phyloP scores from a whole-genome alignment of 306 rosid genomes.

The Morella rubra region DNA sequence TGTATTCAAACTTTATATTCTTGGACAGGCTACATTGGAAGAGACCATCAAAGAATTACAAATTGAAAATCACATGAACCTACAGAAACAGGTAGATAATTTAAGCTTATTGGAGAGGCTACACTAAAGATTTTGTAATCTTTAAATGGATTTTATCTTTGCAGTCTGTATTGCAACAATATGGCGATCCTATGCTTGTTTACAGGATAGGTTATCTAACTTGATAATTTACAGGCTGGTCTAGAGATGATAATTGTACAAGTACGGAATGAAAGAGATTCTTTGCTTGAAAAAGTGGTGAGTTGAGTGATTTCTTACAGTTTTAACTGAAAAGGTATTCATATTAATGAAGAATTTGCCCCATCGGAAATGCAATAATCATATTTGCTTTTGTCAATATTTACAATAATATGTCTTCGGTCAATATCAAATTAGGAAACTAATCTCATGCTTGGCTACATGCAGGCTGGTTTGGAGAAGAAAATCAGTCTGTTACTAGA shows the following conservation, averaged over 20 bases:
- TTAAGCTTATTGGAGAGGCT: slow-evolving; percentile 14
- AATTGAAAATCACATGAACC: slow-evolving; percentile 37
- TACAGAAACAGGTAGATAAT: slow-evolving; percentile 51
- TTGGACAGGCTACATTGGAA: slow-evolving; percentile 45
- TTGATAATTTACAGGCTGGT: slow-evolving; percentile 45
- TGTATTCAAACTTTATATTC: background rate
- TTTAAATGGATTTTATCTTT: slow-evolving; percentile 11
- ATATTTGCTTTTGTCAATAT: background rate
- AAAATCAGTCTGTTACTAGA: slow-evolving; percentile 40
- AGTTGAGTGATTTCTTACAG: background rate
- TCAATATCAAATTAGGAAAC: slow-evolving; percentile 13
- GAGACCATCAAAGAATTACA: slow-evolving; percentile 41
- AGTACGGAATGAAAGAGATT: slow-evolving; percentile 52
- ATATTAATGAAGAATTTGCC: background rate
- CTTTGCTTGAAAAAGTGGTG: slow-evolving; percentile 62
- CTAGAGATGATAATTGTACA: slow-evolving; percentile 54
- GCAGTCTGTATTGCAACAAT: slow-evolving; percentile 9
- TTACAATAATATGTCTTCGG: background rate
- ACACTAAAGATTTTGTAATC: slow-evolving; percentile 1
- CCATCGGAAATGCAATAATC: background rate
- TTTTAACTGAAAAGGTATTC: background rate
- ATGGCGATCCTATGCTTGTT: slow-evolving; percentile 20
- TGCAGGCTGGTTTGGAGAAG: slow-evolving; percentile 54
- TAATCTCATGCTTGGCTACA: slow-evolving; percentile 25
- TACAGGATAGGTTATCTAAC: slow-evolving; percentile 20